A percentile compares a stretch with the other conserved stretches of the same genome.
Evolutionary conservation across 331 rosid species (phyloP).

Genomic region (Saraca asoca): DNA sequence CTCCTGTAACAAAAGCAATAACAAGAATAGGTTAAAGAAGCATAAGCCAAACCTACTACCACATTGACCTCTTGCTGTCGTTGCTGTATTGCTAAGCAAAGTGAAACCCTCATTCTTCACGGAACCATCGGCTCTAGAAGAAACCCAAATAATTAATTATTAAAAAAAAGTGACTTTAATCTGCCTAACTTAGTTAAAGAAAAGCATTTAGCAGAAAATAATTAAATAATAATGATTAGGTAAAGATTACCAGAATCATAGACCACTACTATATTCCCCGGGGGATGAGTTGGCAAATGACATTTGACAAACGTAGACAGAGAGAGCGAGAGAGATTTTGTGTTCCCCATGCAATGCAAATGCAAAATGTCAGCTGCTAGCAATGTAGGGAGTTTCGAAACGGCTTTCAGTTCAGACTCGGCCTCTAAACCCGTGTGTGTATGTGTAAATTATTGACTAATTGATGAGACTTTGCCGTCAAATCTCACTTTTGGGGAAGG

Average conservation of each 20-base stretch:
- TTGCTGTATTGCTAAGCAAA: background rate
- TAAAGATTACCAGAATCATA: background rate
- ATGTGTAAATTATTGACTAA: constrained; percentile 41
- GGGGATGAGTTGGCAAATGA: constrained; percentile 50
- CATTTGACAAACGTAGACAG: constrained; percentile 29
- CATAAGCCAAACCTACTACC: constrained; percentile 12
- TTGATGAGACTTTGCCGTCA: constrained; percentile 10
- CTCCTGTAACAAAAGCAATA: constrained; percentile 21
- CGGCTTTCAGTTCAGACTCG: constrained; percentile 1
- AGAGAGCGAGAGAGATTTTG: background rate
- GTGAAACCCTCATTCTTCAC: background rate
- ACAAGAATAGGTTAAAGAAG: constrained; percentile 14
- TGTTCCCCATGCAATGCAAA: constrained; percentile 13
- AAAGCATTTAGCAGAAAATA: background rate
- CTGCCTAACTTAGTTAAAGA: constrained; percentile 27
- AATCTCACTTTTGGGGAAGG: background rate
- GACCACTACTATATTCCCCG: constrained; percentile 14
- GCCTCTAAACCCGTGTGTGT: background rate
- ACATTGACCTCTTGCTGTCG: no score
- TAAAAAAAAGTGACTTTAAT: constrained; percentile 8
- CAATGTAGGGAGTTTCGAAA: no score
- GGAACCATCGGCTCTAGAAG: constrained; percentile 10
- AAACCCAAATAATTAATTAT: background rate
- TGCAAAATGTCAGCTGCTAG: background rate
- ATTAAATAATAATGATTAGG: constrained; percentile 37